Percentiles rank a stretch among this genome's conserved stretches.
Conservation (phyloP, 2,329 filamentous ascomycete species). For the Xylaria sp. region DNA sequence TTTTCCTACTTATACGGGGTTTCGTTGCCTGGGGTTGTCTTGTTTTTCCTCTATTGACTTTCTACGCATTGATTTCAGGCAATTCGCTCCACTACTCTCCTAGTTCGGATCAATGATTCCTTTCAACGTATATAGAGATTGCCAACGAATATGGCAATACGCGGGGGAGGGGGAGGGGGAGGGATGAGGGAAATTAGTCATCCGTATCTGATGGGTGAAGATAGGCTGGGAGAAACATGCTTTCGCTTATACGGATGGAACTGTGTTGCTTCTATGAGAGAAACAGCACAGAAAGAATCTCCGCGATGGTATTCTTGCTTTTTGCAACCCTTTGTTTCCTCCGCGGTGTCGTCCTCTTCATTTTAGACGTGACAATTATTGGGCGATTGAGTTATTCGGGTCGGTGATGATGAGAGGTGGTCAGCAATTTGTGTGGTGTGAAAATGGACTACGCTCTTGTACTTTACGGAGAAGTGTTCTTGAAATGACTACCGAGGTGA, state of each 20-base stretch:
- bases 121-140: background rate
- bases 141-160: background rate
- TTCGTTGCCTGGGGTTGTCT: background rate
- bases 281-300: constrained; percentile 4
- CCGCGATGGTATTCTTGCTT: constrained; percentile 2
- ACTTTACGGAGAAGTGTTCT: background rate
- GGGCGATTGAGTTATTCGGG: constrained; percentile 3
- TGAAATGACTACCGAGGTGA: background rate
- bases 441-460: constrained; percentile 6
- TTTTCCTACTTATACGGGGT: background rate
- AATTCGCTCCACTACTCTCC: background rate
- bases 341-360: background rate
- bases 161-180: background rate
- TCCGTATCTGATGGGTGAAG: background rate
- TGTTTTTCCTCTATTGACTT: background rate
- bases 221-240: background rate
- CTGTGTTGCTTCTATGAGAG: constrained; percentile 8
- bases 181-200: background rate
- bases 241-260: background rate
- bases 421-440: background rate
- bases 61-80: background rate
- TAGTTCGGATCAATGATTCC: too few relatives aligned
- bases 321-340: background rate
- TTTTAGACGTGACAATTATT: constrained; percentile 13
- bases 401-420: constrained; percentile 9